Base-by-base conservation (phyloP, 2,329 filamentous ascomycete species). In the Verticillium dahliae region DNA sequence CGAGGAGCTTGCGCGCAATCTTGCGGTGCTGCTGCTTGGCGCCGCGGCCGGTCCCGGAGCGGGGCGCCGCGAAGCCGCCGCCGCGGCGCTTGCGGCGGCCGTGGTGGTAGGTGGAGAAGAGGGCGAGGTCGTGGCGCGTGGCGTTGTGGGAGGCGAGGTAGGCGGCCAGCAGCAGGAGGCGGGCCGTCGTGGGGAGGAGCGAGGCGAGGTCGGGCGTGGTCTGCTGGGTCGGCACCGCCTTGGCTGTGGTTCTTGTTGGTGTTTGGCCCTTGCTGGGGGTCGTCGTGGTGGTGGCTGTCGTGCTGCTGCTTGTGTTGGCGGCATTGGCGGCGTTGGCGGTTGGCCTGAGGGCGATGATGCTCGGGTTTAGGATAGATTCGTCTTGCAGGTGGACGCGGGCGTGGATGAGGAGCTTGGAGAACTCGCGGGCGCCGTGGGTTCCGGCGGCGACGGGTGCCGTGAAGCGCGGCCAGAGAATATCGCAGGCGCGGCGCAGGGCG, bases 131-230 rank as follows among this genome's bases (percentile, higher is more conserved):
- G 69, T 90, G 85, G n/a, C 86, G 83, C 1, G 89, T 77, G 14
- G 89, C 85, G 72, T 93, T 95, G 80, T 91, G 91, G 1, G 90
- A 92, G 59, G 91, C 89, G 3, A 95, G 84, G 74, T 95, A 95
- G 3, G 90, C 88, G 39, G 90, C 86, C 33, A 92, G 81, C 11
- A 95, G 83, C 34, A 94, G 81, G 60, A 90, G 83, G 50, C 90
- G 88, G 2, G 90, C 88, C 58, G 88, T 90, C 60, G 87, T 88
- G 0, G 91, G 90, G 6, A 95, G 80, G 4, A 86, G 78, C 31
- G 78, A 71, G 1, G 82, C 79, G 4, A 88, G 79, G 65, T 83
- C 82, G 1, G 76, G 57, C 27, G 67, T n/a, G 65, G 59, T 9
- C 65, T 55, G 38, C n/a, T 57, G 59, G 4, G 37, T 18, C 10